These are phyloP conservation scores for Suillus discolor DNA, from an alignment of 768 basidiomycete genomes.

Conservation along the genomic window DNA sequence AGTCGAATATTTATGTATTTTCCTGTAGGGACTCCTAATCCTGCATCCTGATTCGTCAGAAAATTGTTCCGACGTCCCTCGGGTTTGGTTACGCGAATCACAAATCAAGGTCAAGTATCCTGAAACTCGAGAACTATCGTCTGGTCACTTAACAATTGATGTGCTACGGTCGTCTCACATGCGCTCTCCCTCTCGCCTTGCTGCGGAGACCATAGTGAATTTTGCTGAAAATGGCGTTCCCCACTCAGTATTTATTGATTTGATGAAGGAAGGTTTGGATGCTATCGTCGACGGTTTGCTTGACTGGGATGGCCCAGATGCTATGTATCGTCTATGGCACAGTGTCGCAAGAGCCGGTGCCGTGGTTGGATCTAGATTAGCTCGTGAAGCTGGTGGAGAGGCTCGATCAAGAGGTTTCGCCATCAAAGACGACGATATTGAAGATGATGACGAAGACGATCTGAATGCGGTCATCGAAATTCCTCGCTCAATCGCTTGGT, in stretches of 20 bases:
- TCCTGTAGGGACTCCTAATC: conserved; percentile 27
- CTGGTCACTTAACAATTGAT: conserved; percentile 51
- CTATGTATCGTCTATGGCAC: conserved; percentile 45
- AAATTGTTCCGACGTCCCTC: conserved; percentile 23
- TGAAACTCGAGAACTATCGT: conserved; percentile 31
- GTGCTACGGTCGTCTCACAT: conserved; percentile 55
- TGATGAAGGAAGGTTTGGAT: conserved; percentile 39
- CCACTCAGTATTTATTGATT: conserved; percentile 37
- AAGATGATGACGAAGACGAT: conserved; percentile 41
- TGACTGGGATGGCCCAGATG: conserved; percentile 46
- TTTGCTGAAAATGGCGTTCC: conserved; percentile 66
- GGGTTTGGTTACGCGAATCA: conserved; percentile 40
- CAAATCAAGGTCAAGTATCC: conserved; percentile 51
- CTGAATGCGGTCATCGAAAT: conserved; percentile 24
- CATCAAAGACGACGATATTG: conserved; percentile 39
- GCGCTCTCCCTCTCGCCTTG: conserved; percentile 46
- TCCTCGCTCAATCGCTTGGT: conserved; percentile 64
- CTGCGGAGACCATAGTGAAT: conserved; percentile 63
- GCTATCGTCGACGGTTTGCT: conserved; percentile 42
- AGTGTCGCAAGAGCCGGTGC: conserved; percentile 42
- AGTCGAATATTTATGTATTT: neutral
- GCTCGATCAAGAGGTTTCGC: conserved; percentile 49
- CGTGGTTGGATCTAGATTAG: conserved; percentile 42
- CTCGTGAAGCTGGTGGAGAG: conserved; percentile 32
- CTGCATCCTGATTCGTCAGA: conserved; percentile 30